Evolutionary conservation across 2,329 filamentous ascomycete genomes (phyloP).

Genomic region (Penicillium sp.): DNA sequence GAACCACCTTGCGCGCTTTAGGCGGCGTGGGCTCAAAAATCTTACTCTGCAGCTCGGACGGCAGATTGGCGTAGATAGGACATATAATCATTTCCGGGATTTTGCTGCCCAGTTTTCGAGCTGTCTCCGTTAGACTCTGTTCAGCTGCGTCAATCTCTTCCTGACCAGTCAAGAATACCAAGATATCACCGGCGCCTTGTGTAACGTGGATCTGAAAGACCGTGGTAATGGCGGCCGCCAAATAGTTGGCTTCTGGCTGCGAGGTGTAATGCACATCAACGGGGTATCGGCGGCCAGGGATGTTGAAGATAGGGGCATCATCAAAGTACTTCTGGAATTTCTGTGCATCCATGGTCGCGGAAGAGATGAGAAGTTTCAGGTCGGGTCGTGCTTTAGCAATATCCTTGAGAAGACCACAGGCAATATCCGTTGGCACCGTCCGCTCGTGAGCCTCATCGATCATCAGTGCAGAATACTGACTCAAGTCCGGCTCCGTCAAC

Average conservation of each 20-base stretch:
- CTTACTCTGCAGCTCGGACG: constrained; percentile 84
- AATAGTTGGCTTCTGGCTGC: constrained; percentile 89
- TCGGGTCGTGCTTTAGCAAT: constrained; percentile 79
- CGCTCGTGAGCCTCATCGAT: constrained; percentile 97
- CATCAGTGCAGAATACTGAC: constrained; percentile 84
- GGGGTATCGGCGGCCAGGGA: constrained; percentile 83
- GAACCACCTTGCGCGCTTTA: constrained; percentile 81
- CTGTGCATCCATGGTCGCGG: constrained; percentile 89
- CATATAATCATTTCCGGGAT: constrained; percentile 85
- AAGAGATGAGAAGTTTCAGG: constrained; percentile 86
- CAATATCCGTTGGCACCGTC: constrained; percentile 85
- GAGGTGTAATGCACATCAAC: constrained; percentile 91
- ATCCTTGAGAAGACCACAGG: constrained; percentile 86
- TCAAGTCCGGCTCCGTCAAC: constrained; percentile 81
- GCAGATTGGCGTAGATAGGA: constrained; percentile 92
- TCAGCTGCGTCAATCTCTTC: constrained; percentile 93
- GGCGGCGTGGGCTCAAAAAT: constrained; percentile 93
- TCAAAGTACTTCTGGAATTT: constrained; percentile 93
- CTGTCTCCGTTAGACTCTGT: constrained; percentile 79
- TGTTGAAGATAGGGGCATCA: constrained; percentile 89
- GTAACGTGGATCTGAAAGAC: constrained; percentile 93
- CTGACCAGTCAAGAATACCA: constrained; percentile 93
- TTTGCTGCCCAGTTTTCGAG: constrained; percentile 79
- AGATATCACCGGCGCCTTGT: constrained; percentile 80
- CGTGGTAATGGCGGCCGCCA: constrained; percentile 87